Evolutionary conservation across 495 filamentous ascomycete genomes (phyloP).

Genomic region (Ramalina intermedia): DNA sequence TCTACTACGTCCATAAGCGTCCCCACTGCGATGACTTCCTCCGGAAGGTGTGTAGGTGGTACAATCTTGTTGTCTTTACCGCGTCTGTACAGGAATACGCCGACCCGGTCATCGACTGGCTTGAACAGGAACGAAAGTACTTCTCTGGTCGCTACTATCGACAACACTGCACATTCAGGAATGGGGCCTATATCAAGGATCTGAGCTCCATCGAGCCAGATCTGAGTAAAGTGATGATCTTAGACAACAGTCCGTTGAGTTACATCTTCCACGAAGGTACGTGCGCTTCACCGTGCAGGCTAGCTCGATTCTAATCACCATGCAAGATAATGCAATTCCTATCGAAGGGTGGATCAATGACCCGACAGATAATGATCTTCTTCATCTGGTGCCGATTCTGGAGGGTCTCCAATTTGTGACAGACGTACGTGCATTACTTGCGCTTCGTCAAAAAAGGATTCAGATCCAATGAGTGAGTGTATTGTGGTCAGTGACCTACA

Average conservation of each 20-base stretch:
- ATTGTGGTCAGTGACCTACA: no score
- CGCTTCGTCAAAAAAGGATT: constrained; percentile 36
- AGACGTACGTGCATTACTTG: constrained; percentile 80
- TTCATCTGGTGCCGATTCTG: constrained; percentile 84
- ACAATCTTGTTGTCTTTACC: constrained; percentile 93
- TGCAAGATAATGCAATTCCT: constrained; percentile 74
- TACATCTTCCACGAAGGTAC: constrained; percentile 98
- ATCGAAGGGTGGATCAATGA: constrained; percentile 90
- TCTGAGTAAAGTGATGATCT: constrained; percentile 91
- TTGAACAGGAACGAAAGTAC: constrained; percentile 91
- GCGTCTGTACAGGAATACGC: constrained; percentile 97
- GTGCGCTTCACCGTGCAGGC: constrained; percentile 17
- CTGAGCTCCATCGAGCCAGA: constrained; percentile 91
- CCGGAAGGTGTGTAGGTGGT: constrained; percentile 92
- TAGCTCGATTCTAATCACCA: constrained; percentile 25
- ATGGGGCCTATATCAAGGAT: constrained; percentile 96
- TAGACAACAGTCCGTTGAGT: constrained; percentile 95
- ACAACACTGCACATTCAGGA: constrained; percentile 89
- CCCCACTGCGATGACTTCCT: constrained; percentile 95
- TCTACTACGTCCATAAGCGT: constrained; percentile 97
- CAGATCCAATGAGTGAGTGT: no score
- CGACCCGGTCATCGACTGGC: constrained; percentile 97
- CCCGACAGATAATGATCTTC: constrained; percentile 76
- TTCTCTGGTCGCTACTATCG: constrained; percentile 85
- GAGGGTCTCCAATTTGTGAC: constrained; percentile 93